These are phyloP conservation scores for Suhomyces atakaporum DNA, from an alignment of 1,139 yeast species.

Conservation along the genomic window DNA sequence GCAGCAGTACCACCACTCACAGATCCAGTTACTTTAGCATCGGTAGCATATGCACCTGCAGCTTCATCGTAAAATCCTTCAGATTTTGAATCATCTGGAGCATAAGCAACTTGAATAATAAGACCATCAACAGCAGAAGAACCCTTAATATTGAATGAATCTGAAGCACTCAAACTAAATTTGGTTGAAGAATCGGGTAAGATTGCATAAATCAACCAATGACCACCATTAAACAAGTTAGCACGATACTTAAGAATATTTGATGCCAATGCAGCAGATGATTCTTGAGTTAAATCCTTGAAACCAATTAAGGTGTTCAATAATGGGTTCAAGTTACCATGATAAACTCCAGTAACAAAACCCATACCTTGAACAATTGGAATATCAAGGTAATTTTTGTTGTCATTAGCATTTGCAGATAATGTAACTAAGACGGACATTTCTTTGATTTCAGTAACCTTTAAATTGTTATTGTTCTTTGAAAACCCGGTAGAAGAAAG, in stretches of 20 bases:
- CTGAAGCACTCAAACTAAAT: constrained; percentile 39
- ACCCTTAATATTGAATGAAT: constrained; percentile 43
- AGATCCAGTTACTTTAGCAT: constrained; percentile 33
- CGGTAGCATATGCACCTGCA: constrained; percentile 42
- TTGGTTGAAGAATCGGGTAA: constrained; percentile 40
- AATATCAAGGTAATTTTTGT: constrained; percentile 35
- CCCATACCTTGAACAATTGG: constrained; percentile 77
- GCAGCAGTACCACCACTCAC: constrained; percentile 40
- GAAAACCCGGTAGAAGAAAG: constrained; percentile 57
- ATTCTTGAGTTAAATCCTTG: constrained; percentile 41
- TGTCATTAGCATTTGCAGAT: constrained; percentile 20
- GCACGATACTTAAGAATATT: constrained; percentile 57
- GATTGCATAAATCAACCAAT: constrained; percentile 64
- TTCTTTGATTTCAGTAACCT: constrained; percentile 51
- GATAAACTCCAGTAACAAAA: constrained; percentile 44
- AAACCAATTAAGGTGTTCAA: constrained; percentile 59
- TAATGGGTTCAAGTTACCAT: constrained; percentile 55
- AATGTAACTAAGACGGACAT: constrained; percentile 59
- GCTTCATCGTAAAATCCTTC: constrained; percentile 37
- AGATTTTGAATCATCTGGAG: constrained; percentile 21
- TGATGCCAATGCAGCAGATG: constrained; percentile 39
- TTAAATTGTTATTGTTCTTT: constrained; percentile 27
- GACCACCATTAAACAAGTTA: constrained; percentile 49
- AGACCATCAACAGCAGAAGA: constrained; percentile 52
- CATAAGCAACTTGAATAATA: constrained; percentile 61